These are phyloP conservation scores for Jackrogersella multiformis DNA, from an alignment of 495 filamentous ascomycete species.

Conservation along the genomic window DNA sequence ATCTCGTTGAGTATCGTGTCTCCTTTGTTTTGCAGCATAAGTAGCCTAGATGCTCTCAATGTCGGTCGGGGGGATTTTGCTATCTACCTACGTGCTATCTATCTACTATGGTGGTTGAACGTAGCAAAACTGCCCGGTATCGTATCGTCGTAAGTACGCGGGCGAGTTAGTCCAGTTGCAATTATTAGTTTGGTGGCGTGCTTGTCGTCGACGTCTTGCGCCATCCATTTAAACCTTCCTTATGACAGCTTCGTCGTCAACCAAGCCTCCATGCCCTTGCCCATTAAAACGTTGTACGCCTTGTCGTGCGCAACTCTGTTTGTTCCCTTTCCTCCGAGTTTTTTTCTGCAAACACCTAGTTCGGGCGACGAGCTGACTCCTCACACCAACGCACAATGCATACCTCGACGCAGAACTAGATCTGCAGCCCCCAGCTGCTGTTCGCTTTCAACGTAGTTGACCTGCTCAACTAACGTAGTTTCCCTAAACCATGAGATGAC, in stretches of 20 bases:
- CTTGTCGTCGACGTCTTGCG: constrained; percentile 16
- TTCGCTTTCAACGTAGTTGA: constrained; percentile 9
- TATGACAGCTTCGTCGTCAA: constrained; percentile 11
- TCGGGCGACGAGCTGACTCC: constrained; percentile 8
- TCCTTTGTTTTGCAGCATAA: too few species aligned
- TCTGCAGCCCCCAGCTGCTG: constrained; percentile 11
- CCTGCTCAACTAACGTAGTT: constrained; percentile 9
- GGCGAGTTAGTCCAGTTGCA: background rate
- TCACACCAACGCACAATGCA: constrained; percentile 21
- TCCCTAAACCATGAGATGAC: constrained; percentile 7
- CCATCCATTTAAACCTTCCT: constrained; percentile 8
- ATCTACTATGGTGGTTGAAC: constrained; percentile 28
- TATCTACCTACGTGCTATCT: constrained; percentile 44
- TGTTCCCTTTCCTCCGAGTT: constrained; percentile 16
- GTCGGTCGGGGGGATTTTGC: constrained; percentile 22
- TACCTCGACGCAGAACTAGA: constrained; percentile 15
- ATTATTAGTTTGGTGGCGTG: constrained; percentile 19
- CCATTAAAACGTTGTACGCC: constrained; percentile 27
- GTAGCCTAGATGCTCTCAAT: constrained; percentile 2
- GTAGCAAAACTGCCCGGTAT: constrained; percentile 27
- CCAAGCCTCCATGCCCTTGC: constrained; percentile 12
- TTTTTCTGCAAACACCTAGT: constrained; percentile 12
- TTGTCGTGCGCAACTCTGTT: background rate
- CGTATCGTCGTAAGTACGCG: background rate
- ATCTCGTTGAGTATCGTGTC: too few species aligned